These are phyloP conservation scores for Maudiozyma barnettii DNA, from an alignment of 805 yeast species.

Conservation along the genomic window DNA sequence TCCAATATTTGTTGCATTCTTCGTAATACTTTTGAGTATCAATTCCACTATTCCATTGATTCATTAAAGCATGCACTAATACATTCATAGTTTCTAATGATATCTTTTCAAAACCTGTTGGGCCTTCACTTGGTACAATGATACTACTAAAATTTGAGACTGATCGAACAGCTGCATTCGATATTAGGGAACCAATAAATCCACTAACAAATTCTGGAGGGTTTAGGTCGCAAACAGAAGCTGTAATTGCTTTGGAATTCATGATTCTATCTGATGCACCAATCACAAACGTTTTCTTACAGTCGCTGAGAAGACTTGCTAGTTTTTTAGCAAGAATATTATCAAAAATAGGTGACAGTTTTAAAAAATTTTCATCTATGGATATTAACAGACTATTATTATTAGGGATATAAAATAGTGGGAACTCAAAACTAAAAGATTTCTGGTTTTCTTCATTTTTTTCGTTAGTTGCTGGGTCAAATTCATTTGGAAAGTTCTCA, in stretches of 20 bases:
- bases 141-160: slow-evolving; percentile 10
- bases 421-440: slow-evolving; percentile 10
- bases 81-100: slow-evolving; percentile 23
- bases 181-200: slow-evolving; percentile 37
- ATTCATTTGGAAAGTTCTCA: slow-evolving; percentile 22
- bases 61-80: slow-evolving; percentile 15
- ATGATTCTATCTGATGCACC: slow-evolving; percentile 26
- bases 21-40: slow-evolving; percentile 10
- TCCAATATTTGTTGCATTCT: slow-evolving; percentile 26
- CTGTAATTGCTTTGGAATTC: slow-evolving; percentile 15
- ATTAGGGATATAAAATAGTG: slow-evolving; percentile 11
- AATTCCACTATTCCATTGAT: slow-evolving; percentile 9
- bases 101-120: slow-evolving; percentile 48
- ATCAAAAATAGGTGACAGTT: slow-evolving; percentile 29
- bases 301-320: slow-evolving; percentile 25
- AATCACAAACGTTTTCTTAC: slow-evolving; percentile 21
- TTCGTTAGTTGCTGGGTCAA: slow-evolving; percentile 10
- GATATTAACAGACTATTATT: slow-evolving; percentile 14
- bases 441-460: slow-evolving; percentile 4
- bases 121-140: slow-evolving; percentile 48
- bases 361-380: slow-evolving; percentile 24
- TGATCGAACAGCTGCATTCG: slow-evolving; percentile 17
- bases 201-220: slow-evolving; percentile 63
- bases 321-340: slow-evolving; percentile 25
- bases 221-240: slow-evolving; percentile 27